A percentile compares a stretch with the other conserved stretches of the same genome.
These are phyloP conservation scores for Nyssa sinensis DNA, from an alignment of 148 eudicot genomes.

Conservation along the genomic window DNA sequence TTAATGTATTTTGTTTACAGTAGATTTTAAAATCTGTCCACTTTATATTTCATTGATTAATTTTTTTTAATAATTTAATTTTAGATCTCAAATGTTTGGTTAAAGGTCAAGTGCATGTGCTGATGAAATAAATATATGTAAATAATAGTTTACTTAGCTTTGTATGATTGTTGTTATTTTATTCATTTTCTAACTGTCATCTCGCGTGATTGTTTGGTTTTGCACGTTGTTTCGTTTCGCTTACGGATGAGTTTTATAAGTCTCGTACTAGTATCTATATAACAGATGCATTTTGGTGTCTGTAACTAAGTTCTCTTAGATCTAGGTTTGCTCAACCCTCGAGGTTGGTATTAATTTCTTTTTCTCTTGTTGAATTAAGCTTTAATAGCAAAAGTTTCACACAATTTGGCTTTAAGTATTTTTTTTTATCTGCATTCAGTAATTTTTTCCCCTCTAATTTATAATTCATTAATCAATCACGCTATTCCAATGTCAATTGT, in stretches of 20 bases:
- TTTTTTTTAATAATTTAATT: not conserved
- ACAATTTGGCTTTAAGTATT: not conserved
- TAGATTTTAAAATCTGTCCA: not conserved
- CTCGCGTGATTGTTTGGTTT: constrained; percentile 17
- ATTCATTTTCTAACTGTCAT: constrained; percentile 13
- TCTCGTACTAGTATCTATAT: not conserved
- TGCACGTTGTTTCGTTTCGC: constrained; percentile 14
- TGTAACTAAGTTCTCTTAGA: constrained; percentile 21
- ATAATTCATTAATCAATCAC: not conserved
- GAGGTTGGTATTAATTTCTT: constrained; percentile 20
- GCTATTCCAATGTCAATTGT: not conserved
- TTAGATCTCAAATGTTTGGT: constrained; percentile 14
- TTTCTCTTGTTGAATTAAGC: not conserved
- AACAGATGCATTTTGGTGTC: constrained; percentile 14
- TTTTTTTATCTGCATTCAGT: constrained; percentile 1
- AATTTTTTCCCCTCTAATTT: not conserved
- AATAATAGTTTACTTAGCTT: not conserved
- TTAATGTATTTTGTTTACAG: not conserved
- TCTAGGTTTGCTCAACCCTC: constrained; percentile 26
- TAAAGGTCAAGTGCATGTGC: not conserved
- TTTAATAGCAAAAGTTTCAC: not conserved
- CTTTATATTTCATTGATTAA: not conserved
- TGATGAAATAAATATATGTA: not conserved
- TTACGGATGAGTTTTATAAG: constrained; percentile 6
- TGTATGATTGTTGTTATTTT: constrained; percentile 17